Base-by-base conservation (phyloP, 768 basidiomycete genomes). In the Candolleomyces efflorescens region DNA sequence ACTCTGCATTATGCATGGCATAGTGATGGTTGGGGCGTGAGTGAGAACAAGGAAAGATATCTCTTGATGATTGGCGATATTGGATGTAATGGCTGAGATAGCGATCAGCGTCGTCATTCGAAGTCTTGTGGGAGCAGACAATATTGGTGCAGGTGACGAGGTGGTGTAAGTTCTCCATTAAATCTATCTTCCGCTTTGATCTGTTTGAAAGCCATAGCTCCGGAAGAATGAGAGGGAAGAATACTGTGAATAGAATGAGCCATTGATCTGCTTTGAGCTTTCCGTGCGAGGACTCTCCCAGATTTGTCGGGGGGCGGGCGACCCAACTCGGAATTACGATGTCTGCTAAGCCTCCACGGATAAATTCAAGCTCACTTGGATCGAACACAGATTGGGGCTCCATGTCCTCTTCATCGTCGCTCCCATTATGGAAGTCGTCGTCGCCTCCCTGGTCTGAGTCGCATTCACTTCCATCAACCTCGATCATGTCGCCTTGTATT, bases 201-300 rank as follows among this genome's bases (percentile, higher is more conserved):
- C 50, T 38, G 58, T 38, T 49, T 26, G 1, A 26, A 23, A 4
- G 24, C 64, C 64, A 67, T 7, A 67, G 47, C 51, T 65, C 63
- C 13, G 66, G 64, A 44, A 67, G 50, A 17, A 63, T 51, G 2
- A 65, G 59, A 4, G 66, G 66, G 3, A 67, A 43, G 39, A 67
- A 65, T 1, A 67, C 46, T 9, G 41, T 59, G 44, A 62, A 65
- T 12, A 67, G 50, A 10, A 27, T 49, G 3, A 65, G 58, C 63
- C 64, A 67, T 12, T 67, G 56, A 26, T 67, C 64, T 2, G 64
- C 66, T 47, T 67, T 67, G 5, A 65, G 54, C 51, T 67, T 67
- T 24, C 66, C 63, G 36, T 65, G 64, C 5, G 60, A 49, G 43
- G 54, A 57, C 20, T 67, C 59, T 18, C 66, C 63, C 7, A 67